Conservation (phyloP, 2,329 filamentous ascomycete species). For the Fragosphaeria purpurea region DNA sequence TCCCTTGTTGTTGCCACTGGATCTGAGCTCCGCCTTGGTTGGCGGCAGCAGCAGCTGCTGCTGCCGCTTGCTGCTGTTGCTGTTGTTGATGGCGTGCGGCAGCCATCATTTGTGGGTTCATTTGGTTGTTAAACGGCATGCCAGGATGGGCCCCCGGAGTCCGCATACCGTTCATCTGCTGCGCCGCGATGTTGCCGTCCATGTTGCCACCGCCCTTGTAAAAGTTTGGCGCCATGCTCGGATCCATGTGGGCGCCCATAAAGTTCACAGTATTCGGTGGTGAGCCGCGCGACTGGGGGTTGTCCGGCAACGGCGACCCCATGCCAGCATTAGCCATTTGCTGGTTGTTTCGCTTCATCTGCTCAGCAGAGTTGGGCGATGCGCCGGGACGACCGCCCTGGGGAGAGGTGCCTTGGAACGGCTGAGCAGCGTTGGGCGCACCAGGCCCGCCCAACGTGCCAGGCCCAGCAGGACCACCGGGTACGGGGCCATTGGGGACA, state of each 20-base stretch:
- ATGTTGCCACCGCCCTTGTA: conserved; percentile 38
- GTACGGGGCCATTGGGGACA: conserved; percentile 30
- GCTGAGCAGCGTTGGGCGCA: conserved; percentile 43
- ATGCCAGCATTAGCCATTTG: conserved; percentile 61
- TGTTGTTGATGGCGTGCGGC: conserved; percentile 31
- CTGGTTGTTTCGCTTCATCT: conserved; percentile 69
- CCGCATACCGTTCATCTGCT: conserved; percentile 56
- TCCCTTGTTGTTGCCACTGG: conserved; percentile 35
- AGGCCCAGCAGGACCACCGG: conserved; percentile 39
- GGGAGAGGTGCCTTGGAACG: conserved; percentile 60
- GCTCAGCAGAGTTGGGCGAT: conserved; percentile 67
- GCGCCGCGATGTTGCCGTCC: conserved; percentile 34
- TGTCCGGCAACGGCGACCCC: conserved; percentile 63
- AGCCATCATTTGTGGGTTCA: conserved; percentile 52
- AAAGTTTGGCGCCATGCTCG: conserved; percentile 49
- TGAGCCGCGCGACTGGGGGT: conserved; percentile 54
- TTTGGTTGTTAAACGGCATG: conserved; percentile 44
- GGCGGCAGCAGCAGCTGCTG: conserved; percentile 2
- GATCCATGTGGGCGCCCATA: conserved; percentile 53
- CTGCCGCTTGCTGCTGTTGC: conserved; percentile 7
- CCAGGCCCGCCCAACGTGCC: conserved; percentile 45
- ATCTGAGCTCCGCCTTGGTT: conserved; percentile 33
- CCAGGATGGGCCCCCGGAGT: conserved; percentile 59
- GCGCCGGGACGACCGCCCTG: conserved; percentile 58
- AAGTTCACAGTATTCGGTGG: conserved; percentile 49